These are phyloP conservation scores for Carex scoparia DNA, from an alignment of 176 grass and related monocot genomes.

Conservation along the genomic window DNA sequence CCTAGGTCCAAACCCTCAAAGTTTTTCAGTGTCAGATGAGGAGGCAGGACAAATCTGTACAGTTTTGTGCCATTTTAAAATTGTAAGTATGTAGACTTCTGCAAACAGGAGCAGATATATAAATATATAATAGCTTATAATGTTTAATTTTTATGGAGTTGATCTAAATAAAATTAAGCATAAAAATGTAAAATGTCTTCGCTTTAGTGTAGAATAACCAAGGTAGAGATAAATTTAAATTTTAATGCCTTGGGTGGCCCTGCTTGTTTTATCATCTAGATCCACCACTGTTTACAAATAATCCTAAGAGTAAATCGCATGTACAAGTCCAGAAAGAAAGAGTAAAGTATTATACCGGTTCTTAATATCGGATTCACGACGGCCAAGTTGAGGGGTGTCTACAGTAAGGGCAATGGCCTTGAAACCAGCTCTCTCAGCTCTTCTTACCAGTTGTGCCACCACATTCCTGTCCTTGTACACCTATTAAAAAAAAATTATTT, in stretches of 20 bases:
- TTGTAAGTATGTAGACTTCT: background rate
- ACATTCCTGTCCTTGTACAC: conserved; percentile 88
- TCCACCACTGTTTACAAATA: background rate
- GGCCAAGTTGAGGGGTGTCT: conserved; percentile 85
- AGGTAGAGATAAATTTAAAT: too few species aligned
- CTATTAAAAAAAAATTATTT: conserved; percentile 27
- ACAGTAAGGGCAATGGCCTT: conserved; percentile 96
- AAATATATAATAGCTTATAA: too few species aligned
- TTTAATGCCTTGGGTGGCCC: too few species aligned
- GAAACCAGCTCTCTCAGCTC: conserved; percentile 95
- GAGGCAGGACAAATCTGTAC: conserved; percentile 84
- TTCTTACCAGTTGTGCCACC: conserved; percentile 85
- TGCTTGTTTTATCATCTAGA: too few species aligned
- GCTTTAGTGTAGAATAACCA: too few species aligned
- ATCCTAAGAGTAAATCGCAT: background rate
- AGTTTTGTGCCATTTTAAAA: background rate
- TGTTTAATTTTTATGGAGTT: too few species aligned
- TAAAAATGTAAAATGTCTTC: too few species aligned
- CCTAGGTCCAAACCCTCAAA: conserved; percentile 88
- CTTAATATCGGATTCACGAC: conserved; percentile 98
- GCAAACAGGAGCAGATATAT: too few species aligned
- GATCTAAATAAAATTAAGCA: too few species aligned
- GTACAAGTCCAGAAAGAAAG: background rate
- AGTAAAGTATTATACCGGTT: conserved; percentile 46
- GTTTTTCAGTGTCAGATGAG: conserved; percentile 83